A percentile compares a stretch with the other conserved stretches of the same genome.
These are phyloP conservation scores for Pythium oligandrum DNA, from an alignment of 352 stramenopile genomes.

Conservation along the genomic window DNA sequence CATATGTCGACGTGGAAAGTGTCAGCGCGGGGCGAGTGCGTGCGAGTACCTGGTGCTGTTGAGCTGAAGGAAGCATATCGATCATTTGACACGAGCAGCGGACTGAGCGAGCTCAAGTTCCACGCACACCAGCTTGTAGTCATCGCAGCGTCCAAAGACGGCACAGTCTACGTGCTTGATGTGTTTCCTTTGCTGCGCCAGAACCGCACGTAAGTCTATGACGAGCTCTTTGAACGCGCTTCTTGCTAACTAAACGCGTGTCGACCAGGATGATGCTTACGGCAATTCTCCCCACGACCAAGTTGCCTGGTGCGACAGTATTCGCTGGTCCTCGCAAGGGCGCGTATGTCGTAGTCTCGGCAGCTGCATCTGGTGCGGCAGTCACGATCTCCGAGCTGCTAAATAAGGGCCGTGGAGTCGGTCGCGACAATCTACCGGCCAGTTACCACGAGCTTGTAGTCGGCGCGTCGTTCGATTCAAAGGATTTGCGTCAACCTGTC, in stretches of 20 bases:
- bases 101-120: constrained; percentile 58
- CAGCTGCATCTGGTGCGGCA: constrained; percentile 29
- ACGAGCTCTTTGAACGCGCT: neutral
- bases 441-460: constrained; percentile 55
- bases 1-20: constrained; percentile 66
- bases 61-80: constrained; percentile 60
- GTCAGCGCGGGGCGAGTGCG: constrained; percentile 30
- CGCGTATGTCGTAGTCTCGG: constrained; percentile 40
- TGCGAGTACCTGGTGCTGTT: constrained; percentile 22
- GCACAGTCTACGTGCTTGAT: constrained; percentile 70
- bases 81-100: constrained; percentile 48
- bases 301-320: constrained; percentile 39
- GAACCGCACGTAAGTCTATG: constrained; percentile 37
- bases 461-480: constrained; percentile 37
- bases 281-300: constrained; percentile 45
- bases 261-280: constrained; percentile 11
- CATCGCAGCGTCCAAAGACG: constrained; percentile 50
- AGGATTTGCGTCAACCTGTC: constrained; percentile 26
- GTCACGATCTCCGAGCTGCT: constrained; percentile 49
- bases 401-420: constrained; percentile 45
- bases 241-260: neutral
- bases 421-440: constrained; percentile 46
- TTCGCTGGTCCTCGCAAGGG: constrained; percentile 39
- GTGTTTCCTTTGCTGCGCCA: constrained; percentile 40
- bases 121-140: constrained; percentile 55